Evolutionary conservation across 495 filamentous ascomycete genomes (phyloP).

Genomic region (Physcia stellaris): DNA sequence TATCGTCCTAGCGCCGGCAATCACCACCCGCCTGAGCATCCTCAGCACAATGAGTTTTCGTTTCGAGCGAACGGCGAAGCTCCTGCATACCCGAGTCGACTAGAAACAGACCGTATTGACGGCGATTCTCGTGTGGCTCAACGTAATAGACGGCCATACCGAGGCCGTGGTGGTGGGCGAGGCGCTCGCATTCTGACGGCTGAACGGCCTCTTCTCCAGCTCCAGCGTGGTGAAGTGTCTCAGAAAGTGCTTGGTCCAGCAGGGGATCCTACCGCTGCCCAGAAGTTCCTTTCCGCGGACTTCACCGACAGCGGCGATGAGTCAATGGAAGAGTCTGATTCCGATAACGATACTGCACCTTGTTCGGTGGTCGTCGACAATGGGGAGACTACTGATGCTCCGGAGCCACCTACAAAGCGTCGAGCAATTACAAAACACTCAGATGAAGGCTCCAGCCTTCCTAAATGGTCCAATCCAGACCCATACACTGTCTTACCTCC

Average conservation of each 20-base stretch:
- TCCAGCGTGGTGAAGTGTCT: slow-evolving; percentile 24
- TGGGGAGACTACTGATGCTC: not conserved
- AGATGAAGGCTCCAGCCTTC: slow-evolving; percentile 28
- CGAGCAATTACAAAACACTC: slow-evolving; percentile 32
- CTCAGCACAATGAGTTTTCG: too few species aligned
- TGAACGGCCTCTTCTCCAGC: slow-evolving; percentile 31
- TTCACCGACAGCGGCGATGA: slow-evolving; percentile 62
- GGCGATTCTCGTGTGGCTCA: too few species aligned
- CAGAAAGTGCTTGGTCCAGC: slow-evolving; percentile 21
- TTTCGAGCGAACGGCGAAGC: too few species aligned
- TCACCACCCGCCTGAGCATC: too few species aligned
- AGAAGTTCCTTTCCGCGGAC: slow-evolving; percentile 34
- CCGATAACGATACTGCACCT: slow-evolving; percentile 18
- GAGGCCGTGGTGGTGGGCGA: too few species aligned
- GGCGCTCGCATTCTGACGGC: too few species aligned
- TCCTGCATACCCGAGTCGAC: too few species aligned
- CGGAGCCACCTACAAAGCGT: slow-evolving; percentile 32
- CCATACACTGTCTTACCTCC: slow-evolving; percentile 77
- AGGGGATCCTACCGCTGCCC: slow-evolving; percentile 17
- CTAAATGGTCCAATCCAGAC: slow-evolving; percentile 90
- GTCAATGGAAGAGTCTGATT: slow-evolving; percentile 47
- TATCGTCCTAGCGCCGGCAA: too few species aligned
- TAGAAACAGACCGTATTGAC: too few species aligned
- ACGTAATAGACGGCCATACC: too few species aligned
- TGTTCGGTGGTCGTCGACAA: not conserved